Conservation (phyloP, 257 asterid genomes). For the Agastache rugosa region DNA sequence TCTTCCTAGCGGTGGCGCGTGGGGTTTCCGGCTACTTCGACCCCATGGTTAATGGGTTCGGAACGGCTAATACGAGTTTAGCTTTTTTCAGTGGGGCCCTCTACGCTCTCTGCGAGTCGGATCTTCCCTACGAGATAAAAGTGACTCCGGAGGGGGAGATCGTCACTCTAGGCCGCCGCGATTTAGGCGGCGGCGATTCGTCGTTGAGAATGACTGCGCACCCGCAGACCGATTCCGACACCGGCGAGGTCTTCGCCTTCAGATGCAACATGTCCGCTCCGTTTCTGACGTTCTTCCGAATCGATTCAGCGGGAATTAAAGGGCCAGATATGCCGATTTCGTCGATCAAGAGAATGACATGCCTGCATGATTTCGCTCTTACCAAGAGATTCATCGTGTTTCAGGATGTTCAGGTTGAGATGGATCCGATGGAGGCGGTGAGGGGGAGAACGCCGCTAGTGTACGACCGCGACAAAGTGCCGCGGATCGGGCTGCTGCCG, state of each 20-base stretch:
- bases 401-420: conserved; percentile 49
- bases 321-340: conserved; percentile 43
- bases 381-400: conserved; percentile 52
- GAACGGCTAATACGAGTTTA: conserved; percentile 59
- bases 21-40: conserved; percentile 39
- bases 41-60: conserved; percentile 41
- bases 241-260: conserved; percentile 56
- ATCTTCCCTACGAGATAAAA: conserved; percentile 56
- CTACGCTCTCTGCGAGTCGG: conserved; percentile 57
- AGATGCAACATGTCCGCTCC: conserved; percentile 47
- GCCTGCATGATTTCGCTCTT: conserved; percentile 62
- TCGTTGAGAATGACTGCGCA: conserved; percentile 61
- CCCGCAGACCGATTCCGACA: conserved; percentile 48
- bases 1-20: conserved; percentile 32
- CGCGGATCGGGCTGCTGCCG: conserved; percentile 60
- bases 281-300: conserved; percentile 46
- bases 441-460: conserved; percentile 47
- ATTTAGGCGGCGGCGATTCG: conserved; percentile 31
- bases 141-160: conserved; percentile 51
- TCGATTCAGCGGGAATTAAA: conserved; percentile 46
- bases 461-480: conserved; percentile 38
- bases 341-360: conserved; percentile 43
- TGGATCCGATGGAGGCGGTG: conserved; percentile 43
- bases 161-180: conserved; percentile 51
- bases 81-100: conserved; percentile 48